Conservation (phyloP, 2,329 filamentous ascomycete genomes). For the Pseudogymnoascus sp. region DNA sequence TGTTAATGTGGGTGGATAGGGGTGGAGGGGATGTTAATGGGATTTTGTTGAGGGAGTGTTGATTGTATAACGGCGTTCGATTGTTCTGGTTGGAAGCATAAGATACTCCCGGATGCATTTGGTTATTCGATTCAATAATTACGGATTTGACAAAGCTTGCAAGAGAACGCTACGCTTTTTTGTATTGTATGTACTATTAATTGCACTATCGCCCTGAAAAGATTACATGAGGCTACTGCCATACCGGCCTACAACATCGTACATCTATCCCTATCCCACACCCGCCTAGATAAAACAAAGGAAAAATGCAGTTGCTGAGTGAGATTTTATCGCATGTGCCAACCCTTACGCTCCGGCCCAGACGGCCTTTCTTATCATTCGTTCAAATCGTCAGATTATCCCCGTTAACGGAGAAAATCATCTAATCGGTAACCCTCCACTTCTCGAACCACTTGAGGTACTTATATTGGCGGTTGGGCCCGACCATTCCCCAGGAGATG, state of each 20-base stretch:
- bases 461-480: constrained; percentile 71
- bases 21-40: not conserved
- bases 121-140: constrained; percentile 2
- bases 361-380: not conserved
- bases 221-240: not conserved
- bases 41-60: not conserved
- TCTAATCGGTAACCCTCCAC: constrained; percentile 50
- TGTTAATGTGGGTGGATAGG: constrained; percentile 15
- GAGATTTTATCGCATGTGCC: constrained; percentile 5
- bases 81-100: constrained; percentile 7
- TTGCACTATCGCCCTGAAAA: not conserved
- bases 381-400: not conserved
- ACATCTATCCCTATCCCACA: constrained; percentile 1
- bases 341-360: not conserved
- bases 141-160: not conserved
- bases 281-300: not conserved
- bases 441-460: constrained; percentile 90
- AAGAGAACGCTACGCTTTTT: not conserved
- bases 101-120: constrained; percentile 5
- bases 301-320: constrained; percentile 6
- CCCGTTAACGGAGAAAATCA: not conserved
- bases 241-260: constrained; percentile 3
- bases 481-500: constrained; percentile 94
- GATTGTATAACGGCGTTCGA: not conserved
- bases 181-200: constrained; percentile 1